These are phyloP conservation scores for Lactifluus piperatus DNA, from an alignment of 768 basidiomycete species.

Conservation along the genomic window DNA sequence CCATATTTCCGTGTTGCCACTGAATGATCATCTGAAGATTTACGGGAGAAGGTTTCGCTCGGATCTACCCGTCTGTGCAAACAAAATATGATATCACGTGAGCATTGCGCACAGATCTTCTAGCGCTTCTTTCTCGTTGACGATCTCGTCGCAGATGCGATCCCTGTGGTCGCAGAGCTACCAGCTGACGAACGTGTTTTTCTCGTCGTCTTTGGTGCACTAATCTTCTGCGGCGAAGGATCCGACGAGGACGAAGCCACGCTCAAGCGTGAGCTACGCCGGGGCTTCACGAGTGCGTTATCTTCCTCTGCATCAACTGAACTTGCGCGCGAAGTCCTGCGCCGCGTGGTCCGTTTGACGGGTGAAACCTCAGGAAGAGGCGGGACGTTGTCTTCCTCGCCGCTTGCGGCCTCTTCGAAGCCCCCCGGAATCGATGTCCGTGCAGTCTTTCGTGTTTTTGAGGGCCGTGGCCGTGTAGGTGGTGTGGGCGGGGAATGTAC, in stretches of 20 bases:
- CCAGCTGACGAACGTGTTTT: constrained; percentile 6
- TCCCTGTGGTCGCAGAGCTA: constrained; percentile 21
- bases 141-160: constrained; percentile 5
- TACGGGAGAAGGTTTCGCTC: too few relatives aligned
- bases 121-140: constrained; percentile 14
- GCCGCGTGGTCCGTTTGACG: constrained; percentile 15
- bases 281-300: background rate
- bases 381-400: constrained; percentile 18
- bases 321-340: constrained; percentile 3
- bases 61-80: too few relatives aligned
- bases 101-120: background rate
- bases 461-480: constrained; percentile 8
- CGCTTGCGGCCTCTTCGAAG: constrained; percentile 12
- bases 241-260: constrained; percentile 18
- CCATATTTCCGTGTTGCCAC: too few relatives aligned
- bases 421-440: constrained; percentile 11
- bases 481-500: constrained; percentile 14
- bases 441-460: constrained; percentile 11
- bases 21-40: too few relatives aligned
- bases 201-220: constrained; percentile 6
- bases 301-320: constrained; percentile 12
- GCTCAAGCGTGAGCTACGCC: constrained; percentile 20
- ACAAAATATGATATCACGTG: background rate
- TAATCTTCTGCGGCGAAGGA: constrained; percentile 15
- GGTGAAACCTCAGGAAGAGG: constrained; percentile 12